Evolutionary conservation across 768 basidiomycete genomes (phyloP).

Genomic region (Calocera cornea): DNA sequence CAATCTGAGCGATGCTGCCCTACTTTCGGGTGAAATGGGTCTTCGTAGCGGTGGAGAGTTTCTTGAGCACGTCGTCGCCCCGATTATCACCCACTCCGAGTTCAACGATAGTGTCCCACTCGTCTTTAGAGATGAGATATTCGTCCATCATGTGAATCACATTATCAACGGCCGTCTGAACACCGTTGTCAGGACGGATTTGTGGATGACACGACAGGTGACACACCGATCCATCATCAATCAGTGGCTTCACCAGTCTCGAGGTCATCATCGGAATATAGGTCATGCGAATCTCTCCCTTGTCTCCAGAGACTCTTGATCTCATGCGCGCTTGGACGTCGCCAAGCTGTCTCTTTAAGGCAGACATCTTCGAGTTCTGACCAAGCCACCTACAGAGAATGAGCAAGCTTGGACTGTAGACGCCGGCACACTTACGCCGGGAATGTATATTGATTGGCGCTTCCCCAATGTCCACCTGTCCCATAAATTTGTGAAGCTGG

Average conservation of each 20-base stretch:
- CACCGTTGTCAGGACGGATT: constrained; percentile 1
- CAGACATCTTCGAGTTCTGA: constrained; percentile 48
- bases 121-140: constrained; percentile 84
- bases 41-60: constrained; percentile 71
- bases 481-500: constrained; percentile 82
- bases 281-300: constrained; percentile 74
- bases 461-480: constrained; percentile 48
- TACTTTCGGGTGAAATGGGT: constrained; percentile 73
- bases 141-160: constrained; percentile 85
- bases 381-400: constrained; percentile 2
- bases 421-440: constrained; percentile 49
- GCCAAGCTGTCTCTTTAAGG: constrained; percentile 61
- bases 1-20: constrained; percentile 18
- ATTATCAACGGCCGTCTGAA: constrained; percentile 61
- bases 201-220: neutral
- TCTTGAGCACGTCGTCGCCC: constrained; percentile 66
- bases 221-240: constrained; percentile 60
- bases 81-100: constrained; percentile 73
- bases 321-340: constrained; percentile 96
- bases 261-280: constrained; percentile 85
- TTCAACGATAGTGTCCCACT: constrained; percentile 94
- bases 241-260: constrained; percentile 64
- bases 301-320: constrained; percentile 80
- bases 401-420: neutral
- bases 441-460: constrained; percentile 51